Conservation (phyloP, 2,329 filamentous ascomycete genomes). For the Huntiella abstrusa region DNA sequence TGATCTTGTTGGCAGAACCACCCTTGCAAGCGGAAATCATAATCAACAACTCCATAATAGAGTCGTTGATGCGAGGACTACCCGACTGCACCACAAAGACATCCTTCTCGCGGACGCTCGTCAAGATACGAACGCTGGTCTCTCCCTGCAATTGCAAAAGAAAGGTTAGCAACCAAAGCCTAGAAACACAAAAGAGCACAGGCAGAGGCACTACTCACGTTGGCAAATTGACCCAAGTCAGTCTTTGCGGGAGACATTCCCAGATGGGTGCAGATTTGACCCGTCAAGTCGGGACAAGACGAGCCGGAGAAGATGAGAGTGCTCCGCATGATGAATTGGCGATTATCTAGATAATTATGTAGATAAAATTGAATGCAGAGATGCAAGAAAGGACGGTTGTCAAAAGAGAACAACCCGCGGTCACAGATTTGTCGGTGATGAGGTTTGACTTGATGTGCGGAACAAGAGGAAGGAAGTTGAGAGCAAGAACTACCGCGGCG, state of each 20-base stretch:
- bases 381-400: no score
- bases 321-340: constrained; percentile 32
- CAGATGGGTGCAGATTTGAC: constrained; percentile 48
- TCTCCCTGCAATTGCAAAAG: constrained; percentile 35
- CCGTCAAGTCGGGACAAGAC: constrained; percentile 45
- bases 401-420: no score
- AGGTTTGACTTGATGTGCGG: neutral
- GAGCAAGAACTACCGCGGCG: constrained; percentile 6
- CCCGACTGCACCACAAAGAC: constrained; percentile 98
- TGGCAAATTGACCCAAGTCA: constrained; percentile 51
- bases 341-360: neutral
- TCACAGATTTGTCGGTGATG: neutral
- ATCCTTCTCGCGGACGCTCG: constrained; percentile 85
- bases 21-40: constrained; percentile 99
- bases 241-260: constrained; percentile 45
- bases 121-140: constrained; percentile 50
- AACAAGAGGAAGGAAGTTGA: constrained; percentile 13
- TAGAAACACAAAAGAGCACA: neutral
- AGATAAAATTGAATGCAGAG: neutral
- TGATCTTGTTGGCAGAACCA: constrained; percentile 89
- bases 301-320: constrained; percentile 50
- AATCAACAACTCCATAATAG: constrained; percentile 96
- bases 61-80: constrained; percentile 91
- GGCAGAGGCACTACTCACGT: constrained; percentile 29
- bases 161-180: constrained; percentile 6